Base-by-base conservation (phyloP, 495 filamentous ascomycete species). In the Penicillium odoratum region DNA sequence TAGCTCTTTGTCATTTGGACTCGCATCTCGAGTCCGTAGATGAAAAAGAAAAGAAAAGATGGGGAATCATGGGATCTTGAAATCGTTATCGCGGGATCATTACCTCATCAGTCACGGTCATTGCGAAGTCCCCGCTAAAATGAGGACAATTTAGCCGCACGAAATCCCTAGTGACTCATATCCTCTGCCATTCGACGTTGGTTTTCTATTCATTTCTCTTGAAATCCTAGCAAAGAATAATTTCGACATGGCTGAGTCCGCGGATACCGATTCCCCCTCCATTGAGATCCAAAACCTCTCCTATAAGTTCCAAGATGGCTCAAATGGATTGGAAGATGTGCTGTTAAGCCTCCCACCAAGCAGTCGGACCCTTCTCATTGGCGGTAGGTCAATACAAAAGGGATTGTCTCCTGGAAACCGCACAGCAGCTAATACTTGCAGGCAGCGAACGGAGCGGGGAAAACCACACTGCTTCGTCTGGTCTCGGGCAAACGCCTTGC, bases 401-500 rank as follows among this genome's bases (percentile, higher is more conserved):
- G 11, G 11, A 33, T 30, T 52, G 16, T 25, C n/a, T 3, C 10
- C 1, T 40, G 30, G 16, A 9, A 7, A 40, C 1, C 0, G 8
- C 3, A 1, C 18, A 44, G 21, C 29, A 29, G 51, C 58, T 63
- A 48, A 57, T 26, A 8, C 25, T 38, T 55, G 13, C 21, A 36
- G 40, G 53, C 63, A 90, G 88, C 95, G 56, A 99, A 99, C 73
- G 94, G 94, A 66, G 93, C 95, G 16, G 94, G 94, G 43, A 99
- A 99, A 69, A 98, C 95, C 21, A 98, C 94, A 3, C 85, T 99
- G 33, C 88, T 99, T 44, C 93, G 88, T 55, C 80, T 91, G 31
- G 83, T 95, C 45, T 88, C 90, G n/a, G 94, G 94, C 59, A 98
- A 97, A 73, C 90, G 92, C 25, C 87, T 99, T 55, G 88, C 94